A percentile compares a stretch with the other conserved stretches of the same genome.
These are phyloP conservation scores for Backusella morwellensis DNA, from an alignment of 192 early-diverging fungal genomes.

Conservation along the genomic window DNA sequence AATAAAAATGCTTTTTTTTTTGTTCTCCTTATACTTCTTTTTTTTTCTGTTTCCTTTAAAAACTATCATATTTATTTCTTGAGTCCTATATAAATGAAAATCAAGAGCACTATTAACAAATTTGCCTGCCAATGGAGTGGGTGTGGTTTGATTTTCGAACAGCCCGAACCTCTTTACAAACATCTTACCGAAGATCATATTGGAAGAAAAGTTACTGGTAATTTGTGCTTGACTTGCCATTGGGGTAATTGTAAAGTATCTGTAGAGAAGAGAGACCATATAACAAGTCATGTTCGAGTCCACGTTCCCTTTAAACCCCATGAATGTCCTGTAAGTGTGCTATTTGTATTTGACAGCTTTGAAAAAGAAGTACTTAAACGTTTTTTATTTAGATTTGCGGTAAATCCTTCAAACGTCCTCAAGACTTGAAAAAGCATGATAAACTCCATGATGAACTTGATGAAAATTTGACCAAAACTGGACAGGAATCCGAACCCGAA, in stretches of 20 bases:
- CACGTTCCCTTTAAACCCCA: not conserved
- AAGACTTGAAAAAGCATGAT: conserved; percentile 93
- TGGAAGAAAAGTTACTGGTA: not conserved
- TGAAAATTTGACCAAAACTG: not conserved
- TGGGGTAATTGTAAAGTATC: not conserved
- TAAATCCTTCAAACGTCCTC: conserved; percentile 87
- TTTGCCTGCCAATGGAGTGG: not conserved
- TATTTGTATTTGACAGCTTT: not conserved
- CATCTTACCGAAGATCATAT: conserved; percentile 1
- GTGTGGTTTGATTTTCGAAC: not conserved
- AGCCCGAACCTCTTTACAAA: not conserved
- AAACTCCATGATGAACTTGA: conserved; percentile 64
- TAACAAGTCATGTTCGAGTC: conserved; percentile 3
- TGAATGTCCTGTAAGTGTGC: not conserved
- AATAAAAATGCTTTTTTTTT: not conserved
- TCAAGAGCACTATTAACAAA: not conserved
- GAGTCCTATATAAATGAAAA: not conserved
- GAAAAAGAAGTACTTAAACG: not conserved
- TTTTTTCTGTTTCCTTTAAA: not conserved
- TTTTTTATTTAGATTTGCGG: conserved; percentile 52
- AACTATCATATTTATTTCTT: not conserved
- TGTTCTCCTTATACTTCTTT: conserved; percentile 4
- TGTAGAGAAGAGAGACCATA: not conserved
- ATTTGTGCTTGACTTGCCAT: not conserved
- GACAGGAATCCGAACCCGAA: not conserved